Percentiles rank a stretch among this genome's conserved stretches.
Conservation (phyloP, 1,284 basidiomycete species). For the Lignosus rhinocerotis region DNA sequence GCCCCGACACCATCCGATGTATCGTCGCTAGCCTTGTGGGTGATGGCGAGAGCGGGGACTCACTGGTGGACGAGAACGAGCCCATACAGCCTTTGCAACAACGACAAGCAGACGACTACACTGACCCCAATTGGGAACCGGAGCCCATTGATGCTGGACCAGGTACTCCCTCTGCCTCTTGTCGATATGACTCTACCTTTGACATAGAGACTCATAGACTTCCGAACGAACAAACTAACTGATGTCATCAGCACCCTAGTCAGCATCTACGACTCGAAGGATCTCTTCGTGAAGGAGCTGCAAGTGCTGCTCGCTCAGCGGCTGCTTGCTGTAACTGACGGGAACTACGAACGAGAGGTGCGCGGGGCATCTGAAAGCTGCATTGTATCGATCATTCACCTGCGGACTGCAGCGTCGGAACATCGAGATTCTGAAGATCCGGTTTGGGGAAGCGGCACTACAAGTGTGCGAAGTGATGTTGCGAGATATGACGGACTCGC, state of each 20-base stretch:
- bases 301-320: constrained; percentile 87
- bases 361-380: constrained; percentile 20
- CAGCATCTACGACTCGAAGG: constrained; percentile 94
- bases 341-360: constrained; percentile 84
- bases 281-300: constrained; percentile 91
- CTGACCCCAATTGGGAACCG: constrained; percentile 89
- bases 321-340: constrained; percentile 76
- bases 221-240: constrained; percentile 82
- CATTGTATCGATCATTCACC: not conserved
- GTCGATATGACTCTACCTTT: not conserved
- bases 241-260: constrained; percentile 94
- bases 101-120: constrained; percentile 79
- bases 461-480: constrained; percentile 97
- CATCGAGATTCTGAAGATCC: constrained; percentile 89
- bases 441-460: constrained; percentile 88
- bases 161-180: constrained; percentile 43
- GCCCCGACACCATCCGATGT: constrained; percentile 88
- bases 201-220: constrained; percentile 53
- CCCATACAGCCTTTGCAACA: constrained; percentile 74
- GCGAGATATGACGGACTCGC: constrained; percentile 92
- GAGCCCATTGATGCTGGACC: constrained; percentile 94
- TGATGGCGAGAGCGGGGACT: constrained; percentile 81
- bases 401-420: constrained; percentile 67
- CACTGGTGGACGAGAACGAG: constrained; percentile 77
- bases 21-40: constrained; percentile 92